Percentiles rank a stretch among this genome's conserved stretches.
These are phyloP conservation scores for Cyclotella sp. DNA, from an alignment of 108 stramenopile species.

Conservation along the genomic window DNA sequence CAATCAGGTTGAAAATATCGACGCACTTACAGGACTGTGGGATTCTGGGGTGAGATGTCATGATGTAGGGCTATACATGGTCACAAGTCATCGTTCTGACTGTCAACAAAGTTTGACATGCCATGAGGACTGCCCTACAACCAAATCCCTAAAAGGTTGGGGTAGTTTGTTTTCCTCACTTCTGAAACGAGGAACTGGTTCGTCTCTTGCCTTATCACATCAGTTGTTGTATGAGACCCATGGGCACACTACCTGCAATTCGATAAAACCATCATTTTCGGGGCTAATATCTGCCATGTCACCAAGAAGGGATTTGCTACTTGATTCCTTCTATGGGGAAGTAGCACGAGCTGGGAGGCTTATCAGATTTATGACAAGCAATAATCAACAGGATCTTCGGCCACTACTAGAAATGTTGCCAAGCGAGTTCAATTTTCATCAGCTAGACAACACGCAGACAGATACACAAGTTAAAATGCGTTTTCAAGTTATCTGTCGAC, in stretches of 20 bases:
- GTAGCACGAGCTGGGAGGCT: slow-evolving; percentile 38
- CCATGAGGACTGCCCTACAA: slow-evolving; percentile 44
- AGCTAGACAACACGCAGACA: neutral
- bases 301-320: slow-evolving; percentile 34
- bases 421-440: neutral
- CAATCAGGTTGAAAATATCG: slow-evolving; percentile 32
- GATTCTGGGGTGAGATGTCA: slow-evolving; percentile 40
- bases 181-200: slow-evolving; percentile 47
- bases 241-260: neutral
- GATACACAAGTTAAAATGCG: neutral
- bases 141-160: slow-evolving; percentile 53
- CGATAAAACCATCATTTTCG: slow-evolving; percentile 8
- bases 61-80: slow-evolving; percentile 31
- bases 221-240: slow-evolving; percentile 47
- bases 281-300: slow-evolving; percentile 37
- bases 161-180: slow-evolving; percentile 40
- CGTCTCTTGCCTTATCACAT: slow-evolving; percentile 35
- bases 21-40: slow-evolving; percentile 45
- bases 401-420: slow-evolving; percentile 2
- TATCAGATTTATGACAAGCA: slow-evolving; percentile 25
- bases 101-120: slow-evolving; percentile 32
- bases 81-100: slow-evolving; percentile 32
- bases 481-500: slow-evolving; percentile 31
- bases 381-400: slow-evolving; percentile 15
- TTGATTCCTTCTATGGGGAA: slow-evolving; percentile 24